Base-by-base conservation (phyloP, 768 basidiomycete species). In the Kwoniella sp. region DNA sequence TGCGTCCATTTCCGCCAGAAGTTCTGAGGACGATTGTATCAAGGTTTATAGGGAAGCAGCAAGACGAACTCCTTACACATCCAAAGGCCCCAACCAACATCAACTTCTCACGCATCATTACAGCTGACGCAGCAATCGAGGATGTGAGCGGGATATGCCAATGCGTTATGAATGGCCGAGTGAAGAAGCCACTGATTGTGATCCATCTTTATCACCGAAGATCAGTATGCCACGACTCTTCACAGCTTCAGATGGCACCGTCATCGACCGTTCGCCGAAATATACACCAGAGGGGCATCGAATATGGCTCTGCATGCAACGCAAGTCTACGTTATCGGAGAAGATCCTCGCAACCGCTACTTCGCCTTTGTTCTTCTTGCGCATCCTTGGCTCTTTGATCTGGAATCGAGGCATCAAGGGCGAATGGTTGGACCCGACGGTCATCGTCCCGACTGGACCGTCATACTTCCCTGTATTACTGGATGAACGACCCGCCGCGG, bases 361-460 rank as follows among this genome's bases (percentile, higher is more conserved):
- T 28, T 51, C 50, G 3, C 50, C 50, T 23, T 51, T 51, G 50
- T 51, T 51, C 23, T 23, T 28, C 22, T 25, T 23, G 4, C 50
- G 50, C 9, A 28, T 51, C 25, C 41, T 45, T 20, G 41, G 41
- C 41, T 45, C 41, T 17, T 45, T 45, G 4, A 45, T 45, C 8
- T 45, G 41, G 41, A 45, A 45, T 17, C 41, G 41, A 45, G 41
- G 41, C 15, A 45, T 17, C 5, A 51, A 4, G 50, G 23, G 23
- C 23, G 22, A 25, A 23, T 51, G 26, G 23, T 8, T 23, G 26
- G 50, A 51, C 25, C 50, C 50, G 50, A 51, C 50, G 4, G 23
- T 51, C 50, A 51, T 51, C 50, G 50, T 51, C 4, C 50, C 50
- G 50, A 51, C 50, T 17, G 50, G 50, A 51, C 22, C 41, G 4